Percentiles rank a stretch among this genome's conserved stretches.
Conservation (phyloP, 768 basidiomycete species). For the Phylloporus scabripes region DNA sequence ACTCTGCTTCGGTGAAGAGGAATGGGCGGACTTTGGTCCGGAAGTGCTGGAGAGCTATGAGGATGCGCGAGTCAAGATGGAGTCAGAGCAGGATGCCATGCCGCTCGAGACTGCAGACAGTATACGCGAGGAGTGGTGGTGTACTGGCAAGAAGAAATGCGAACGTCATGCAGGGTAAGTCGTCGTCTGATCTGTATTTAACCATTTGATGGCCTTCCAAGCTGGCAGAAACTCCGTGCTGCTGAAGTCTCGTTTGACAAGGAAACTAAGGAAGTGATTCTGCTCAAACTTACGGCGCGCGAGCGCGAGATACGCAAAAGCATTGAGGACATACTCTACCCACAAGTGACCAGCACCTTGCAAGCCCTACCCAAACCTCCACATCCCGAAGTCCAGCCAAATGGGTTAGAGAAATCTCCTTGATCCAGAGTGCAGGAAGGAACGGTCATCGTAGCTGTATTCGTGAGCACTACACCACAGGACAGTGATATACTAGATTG, state of each 20-base stretch:
- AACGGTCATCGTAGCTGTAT: constrained; percentile 36
- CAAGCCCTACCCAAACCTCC: constrained; percentile 30
- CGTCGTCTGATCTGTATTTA: constrained; percentile 1
- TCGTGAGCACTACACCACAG: neutral
- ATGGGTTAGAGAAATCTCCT: constrained; percentile 41
- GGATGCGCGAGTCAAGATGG: constrained; percentile 34
- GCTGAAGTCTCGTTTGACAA: constrained; percentile 73
- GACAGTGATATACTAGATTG: constrained; percentile 10
- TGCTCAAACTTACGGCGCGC: constrained; percentile 60
- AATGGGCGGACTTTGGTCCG: constrained; percentile 64
- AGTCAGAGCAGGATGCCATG: constrained; percentile 34
- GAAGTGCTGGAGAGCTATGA: constrained; percentile 71
- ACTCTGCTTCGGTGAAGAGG: constrained; percentile 76
- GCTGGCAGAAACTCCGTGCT: constrained; percentile 74
- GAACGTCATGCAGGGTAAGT: constrained; percentile 73
- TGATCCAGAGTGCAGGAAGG: constrained; percentile 51
- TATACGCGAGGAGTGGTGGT: constrained; percentile 65
- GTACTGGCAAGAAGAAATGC: constrained; percentile 66
- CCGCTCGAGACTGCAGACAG: constrained; percentile 30
- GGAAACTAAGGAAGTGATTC: constrained; percentile 64
- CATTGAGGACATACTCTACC: constrained; percentile 68
- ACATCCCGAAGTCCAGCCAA: constrained; percentile 36
- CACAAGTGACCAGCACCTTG: constrained; percentile 36
- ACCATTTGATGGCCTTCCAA: constrained; percentile 25
- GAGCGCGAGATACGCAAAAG: constrained; percentile 75